Percentiles rank a stretch among this genome's conserved stretches.
Conservation (phyloP, 163 green algal genomes). For the Chlamydomonas reinhardtii region DNA sequence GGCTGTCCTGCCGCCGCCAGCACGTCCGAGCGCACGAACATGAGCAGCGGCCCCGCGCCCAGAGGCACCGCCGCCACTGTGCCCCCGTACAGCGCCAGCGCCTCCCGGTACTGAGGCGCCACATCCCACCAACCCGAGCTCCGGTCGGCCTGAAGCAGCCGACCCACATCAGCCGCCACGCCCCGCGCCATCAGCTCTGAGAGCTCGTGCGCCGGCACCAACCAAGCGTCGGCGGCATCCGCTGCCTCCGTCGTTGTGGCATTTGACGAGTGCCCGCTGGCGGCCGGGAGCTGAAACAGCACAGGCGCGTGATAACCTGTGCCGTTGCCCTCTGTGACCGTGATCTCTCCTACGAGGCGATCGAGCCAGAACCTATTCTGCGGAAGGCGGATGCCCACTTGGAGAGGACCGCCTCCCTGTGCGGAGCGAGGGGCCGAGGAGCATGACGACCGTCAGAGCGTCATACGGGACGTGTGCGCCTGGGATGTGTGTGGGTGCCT, state of each 20-base stretch:
- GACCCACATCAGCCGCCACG: neutral
- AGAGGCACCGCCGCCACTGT: neutral
- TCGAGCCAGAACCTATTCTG: too few relatives aligned
- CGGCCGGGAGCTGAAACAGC: too few relatives aligned
- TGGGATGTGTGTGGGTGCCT: too few relatives aligned
- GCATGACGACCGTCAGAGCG: too few relatives aligned
- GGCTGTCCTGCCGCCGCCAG: neutral
- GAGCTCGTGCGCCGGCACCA: neutral
- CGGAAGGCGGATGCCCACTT: too few relatives aligned
- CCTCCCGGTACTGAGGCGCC: neutral
- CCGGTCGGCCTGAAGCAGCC: neutral
- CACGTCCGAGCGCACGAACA: conserved; percentile 4
- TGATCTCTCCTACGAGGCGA: too few relatives aligned
- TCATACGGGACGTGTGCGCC: too few relatives aligned
- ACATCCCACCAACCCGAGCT: neutral
- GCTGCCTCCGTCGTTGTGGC: neutral
- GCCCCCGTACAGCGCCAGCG: neutral
- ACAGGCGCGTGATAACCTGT: too few relatives aligned
- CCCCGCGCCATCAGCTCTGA: neutral
- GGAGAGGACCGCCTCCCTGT: too few relatives aligned
- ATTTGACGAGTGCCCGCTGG: too few relatives aligned
- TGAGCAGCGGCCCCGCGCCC: neutral
- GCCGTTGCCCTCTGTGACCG: too few relatives aligned
- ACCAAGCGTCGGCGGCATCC: neutral
- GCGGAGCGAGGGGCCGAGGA: too few relatives aligned